Conservation (phyloP, 257 asterid genomes). For the Lithospermum erythrorhizon region DNA sequence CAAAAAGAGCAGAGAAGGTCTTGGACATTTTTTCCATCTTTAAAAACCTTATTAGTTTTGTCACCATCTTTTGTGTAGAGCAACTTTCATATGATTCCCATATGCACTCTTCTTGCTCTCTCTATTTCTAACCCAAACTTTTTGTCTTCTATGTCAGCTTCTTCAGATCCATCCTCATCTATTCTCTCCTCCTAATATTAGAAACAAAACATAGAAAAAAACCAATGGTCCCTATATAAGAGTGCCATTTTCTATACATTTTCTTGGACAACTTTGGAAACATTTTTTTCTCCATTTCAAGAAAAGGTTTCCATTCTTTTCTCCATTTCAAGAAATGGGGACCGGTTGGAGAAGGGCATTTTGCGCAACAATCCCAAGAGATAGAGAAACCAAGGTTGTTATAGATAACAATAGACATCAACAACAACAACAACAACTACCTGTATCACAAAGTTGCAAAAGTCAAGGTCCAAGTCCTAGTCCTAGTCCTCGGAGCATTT, state of each 20-base stretch:
- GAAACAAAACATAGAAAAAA: too few species aligned
- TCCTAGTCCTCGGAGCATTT: conserved; percentile 15
- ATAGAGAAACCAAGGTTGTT: conserved; percentile 19
- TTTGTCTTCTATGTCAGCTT: background rate
- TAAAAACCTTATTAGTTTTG: background rate
- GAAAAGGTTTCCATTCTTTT: background rate
- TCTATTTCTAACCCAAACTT: background rate
- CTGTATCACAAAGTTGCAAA: conserved; percentile 8
- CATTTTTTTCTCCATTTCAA: background rate
- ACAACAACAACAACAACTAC: conserved; percentile 10
- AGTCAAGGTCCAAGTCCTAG: conserved; percentile 22
- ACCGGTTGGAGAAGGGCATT: conserved; percentile 92
- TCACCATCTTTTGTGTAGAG: background rate
- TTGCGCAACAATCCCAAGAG: conserved; percentile 56
- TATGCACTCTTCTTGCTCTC: background rate
- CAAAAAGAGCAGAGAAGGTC: background rate
- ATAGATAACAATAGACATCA: conserved; percentile 16
- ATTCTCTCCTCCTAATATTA: background rate
- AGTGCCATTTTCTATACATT: too few species aligned
- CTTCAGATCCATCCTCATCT: background rate
- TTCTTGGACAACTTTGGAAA: background rate
- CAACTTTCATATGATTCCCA: background rate
- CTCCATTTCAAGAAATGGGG: conserved; percentile 38
- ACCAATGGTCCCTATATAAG: background rate
- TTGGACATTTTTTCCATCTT: too few species aligned